Evolutionary conservation across 1,284 basidiomycete genomes (phyloP), one percentile per base, ranked within the genome.

Genomic region (Ceratobasidium sp.): DNA sequence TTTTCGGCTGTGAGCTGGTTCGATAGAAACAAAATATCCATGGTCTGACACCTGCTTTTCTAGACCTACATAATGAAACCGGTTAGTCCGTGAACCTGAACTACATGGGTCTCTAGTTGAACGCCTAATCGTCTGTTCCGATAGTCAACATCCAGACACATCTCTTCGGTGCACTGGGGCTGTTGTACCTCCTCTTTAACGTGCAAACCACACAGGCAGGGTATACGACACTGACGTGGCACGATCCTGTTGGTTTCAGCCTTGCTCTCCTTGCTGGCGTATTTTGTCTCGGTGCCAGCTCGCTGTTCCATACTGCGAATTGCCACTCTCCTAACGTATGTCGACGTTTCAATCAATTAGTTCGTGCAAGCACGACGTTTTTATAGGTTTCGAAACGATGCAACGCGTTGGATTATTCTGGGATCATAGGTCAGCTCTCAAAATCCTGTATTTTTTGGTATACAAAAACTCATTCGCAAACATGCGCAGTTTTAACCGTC

Each of bases 141-240:
- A 28, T 74, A 94, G 93, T 97, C 74, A 97, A 97, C 81, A 95
- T 97, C 67, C 93, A 96, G 80, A 92, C 87, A 61, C 95, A 97
- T 78, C 83, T 96, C 9, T 86, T 88, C 83, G 93, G 91, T 34
- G 89, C 91, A 16, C 78, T 89, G 14, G 78, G 92, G 64, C 94
- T 95, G 78, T 71, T 82, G 48, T 77, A 82, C 23, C 85, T 89
- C 77, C 83, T 93, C 64, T 79, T 90, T 59, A 86, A 86, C 3
- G 80, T 83, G 53, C 81, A 45, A 36, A 36, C 82, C 72, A 82
- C 89, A 76, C 79, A 89, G 67, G 80, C 80, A 30, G 79, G 81
- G 48, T 83, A 89, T 75, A 83, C 83, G 14, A 81, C 83, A 23
- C 83, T 87, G 34, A 87, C 86, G 72, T 88, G 86, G 85, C 77